phyloP scores from a whole-genome alignment of 1,284 basidiomycete genomes.

The Cryptococcus sp. region DNA sequence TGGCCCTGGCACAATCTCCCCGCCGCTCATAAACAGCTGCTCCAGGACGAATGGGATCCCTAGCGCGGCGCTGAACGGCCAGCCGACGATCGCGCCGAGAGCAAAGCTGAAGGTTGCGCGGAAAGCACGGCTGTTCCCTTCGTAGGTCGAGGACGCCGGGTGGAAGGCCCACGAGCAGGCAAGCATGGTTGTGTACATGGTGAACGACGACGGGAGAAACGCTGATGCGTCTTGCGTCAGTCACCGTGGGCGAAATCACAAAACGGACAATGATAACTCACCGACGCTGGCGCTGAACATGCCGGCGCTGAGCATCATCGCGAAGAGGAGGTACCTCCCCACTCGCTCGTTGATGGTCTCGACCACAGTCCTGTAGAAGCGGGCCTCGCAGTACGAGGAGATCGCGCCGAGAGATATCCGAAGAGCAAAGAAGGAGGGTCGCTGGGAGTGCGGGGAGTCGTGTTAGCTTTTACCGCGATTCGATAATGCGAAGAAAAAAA shows the following conservation, averaged over 20 bases:
- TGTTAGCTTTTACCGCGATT: not conserved
- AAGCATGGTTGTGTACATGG: slow-evolving; percentile 84
- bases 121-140: slow-evolving; percentile 56
- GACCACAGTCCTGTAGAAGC: slow-evolving; percentile 75
- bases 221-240: slow-evolving; percentile 55
- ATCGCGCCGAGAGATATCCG: slow-evolving; percentile 73
- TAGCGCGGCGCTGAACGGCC: slow-evolving; percentile 89
- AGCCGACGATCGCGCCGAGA: slow-evolving; percentile 82
- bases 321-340: slow-evolving; percentile 85
- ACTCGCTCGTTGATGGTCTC: slow-evolving; percentile 82
- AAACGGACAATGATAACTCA: slow-evolving; percentile 46
- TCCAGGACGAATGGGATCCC: slow-evolving; percentile 87
- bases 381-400: slow-evolving; percentile 75
- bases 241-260: slow-evolving; percentile 1
- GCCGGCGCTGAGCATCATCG: slow-evolving; percentile 78
- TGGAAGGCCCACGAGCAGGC: slow-evolving; percentile 74
- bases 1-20: slow-evolving; percentile 63
- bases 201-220: slow-evolving; percentile 89
- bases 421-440: slow-evolving; percentile 71
- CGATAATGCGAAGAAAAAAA: not conserved
- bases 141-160: slow-evolving; percentile 59
- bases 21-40: slow-evolving; percentile 75
- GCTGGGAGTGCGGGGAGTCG: slow-evolving; percentile 12
- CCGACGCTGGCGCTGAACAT: slow-evolving; percentile 88
- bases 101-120: slow-evolving; percentile 70